Evolutionary conservation across 495 filamentous ascomycete genomes (phyloP), one percentile per base, ranked within the genome.

Genomic region (Xylaria palmicola): DNA sequence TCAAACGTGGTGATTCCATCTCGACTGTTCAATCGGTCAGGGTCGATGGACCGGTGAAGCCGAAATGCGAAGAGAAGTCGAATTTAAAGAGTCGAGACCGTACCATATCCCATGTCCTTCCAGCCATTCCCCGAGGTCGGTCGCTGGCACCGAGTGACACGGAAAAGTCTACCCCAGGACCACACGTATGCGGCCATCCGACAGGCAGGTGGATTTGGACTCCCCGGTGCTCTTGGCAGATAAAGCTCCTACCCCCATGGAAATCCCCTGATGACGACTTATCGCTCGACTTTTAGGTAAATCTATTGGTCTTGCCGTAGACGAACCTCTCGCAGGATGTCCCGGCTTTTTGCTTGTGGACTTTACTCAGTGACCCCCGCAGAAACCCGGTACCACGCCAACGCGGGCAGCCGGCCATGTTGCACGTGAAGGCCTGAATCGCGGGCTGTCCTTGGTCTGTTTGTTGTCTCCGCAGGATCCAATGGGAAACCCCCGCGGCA

Each of bases 141-240:
- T 19, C 24, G 41, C 53, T 30, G 34, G 17, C 47, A 39, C 36
- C 12, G 17, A 15, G 26, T 43, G 36, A 19, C 26, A 60, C 44
- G 24, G 44, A 37, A 29, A 22, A 15, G 19, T 24, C 43, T 59
- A 49, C 45, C 32, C 47, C 30, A 52, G 13, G 27, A 8, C 47
- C 27, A 60, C 36, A 19, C 17, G 27, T 51, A 60, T 60, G 57
- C 44, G 27, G 48, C 15, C 3, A 52, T 10, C 57, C 57, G 56
- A 27, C 26, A 49, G 13, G 32, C 22, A 40, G 34, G 30, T 24
- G 20, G 24, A n/a, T 30, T 24, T 54, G 5, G 13, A 36, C 20
- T 49, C 43, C 4, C 49, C 44, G 34, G 32, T 36, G 27, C 49
- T 12, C 44, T 59, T 37, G 43, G 56, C 56, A 39, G 32, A 50